Base-by-base conservation (phyloP, 2,329 filamentous ascomycete genomes). In the Onygenales sp. region DNA sequence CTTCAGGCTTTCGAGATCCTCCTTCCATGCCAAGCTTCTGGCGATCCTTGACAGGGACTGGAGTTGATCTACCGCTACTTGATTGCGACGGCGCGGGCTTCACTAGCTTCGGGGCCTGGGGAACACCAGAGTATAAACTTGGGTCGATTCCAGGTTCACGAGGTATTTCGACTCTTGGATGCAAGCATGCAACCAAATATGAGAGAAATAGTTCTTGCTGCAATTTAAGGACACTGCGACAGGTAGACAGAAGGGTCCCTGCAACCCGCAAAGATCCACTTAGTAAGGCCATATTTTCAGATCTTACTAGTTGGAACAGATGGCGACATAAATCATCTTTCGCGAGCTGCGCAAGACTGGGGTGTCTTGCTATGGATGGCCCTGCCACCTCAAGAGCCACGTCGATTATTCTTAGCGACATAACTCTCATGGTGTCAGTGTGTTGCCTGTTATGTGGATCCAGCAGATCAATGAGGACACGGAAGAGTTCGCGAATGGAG, bases 131-230 rank as follows among this genome's bases (percentile, higher is more conserved):
- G 67, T 98, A 98, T 4, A 98, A 76, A 3, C 85, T 85, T 31
- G 92, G 90, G 65, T 97, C 88, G 52, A 98, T 97, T 11, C 87
- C 87, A 6, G 86, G 78, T 64, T 98, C 93, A 51, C 86, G 81
- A 0, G 94, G 93, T 63, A 98, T 97, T 53, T 95, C 90, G 33
- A 97, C 86, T n/a, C 85, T 83, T 5, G 92, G 91, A 68, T 97
- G 92, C 48, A 98, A 77, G 68, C 93, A 98, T 6, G 90, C 88
- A 21, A 98, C 88, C 48, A 98, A 73, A 65, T 98, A 98, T 0
- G 91, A 94, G 37, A 98, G 74, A 65, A 95, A 98, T 0, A 98
- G 78, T 71, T 98, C 93, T 71, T 98, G 93, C 66, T 98, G 93
- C 42, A 98, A 77, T 73, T 97, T 97, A 43, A 98, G 77, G 11